Base-by-base conservation (phyloP, 176 grass and related monocot genomes). In the Ensete glaucum region DNA sequence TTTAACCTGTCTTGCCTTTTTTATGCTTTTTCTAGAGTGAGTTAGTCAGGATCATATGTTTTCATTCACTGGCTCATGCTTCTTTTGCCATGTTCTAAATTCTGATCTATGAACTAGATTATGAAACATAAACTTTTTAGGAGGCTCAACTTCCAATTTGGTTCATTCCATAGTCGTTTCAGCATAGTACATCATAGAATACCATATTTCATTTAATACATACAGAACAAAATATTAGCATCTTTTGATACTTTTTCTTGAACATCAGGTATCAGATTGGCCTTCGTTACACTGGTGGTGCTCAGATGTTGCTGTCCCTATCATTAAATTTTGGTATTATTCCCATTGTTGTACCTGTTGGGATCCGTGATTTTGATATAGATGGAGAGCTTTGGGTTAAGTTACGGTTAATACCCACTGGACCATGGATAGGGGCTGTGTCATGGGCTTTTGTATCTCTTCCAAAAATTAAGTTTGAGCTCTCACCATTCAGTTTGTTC, bases 381-480 rank as follows among this genome's bases (percentile, higher is more conserved):
- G 94, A 98, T 29, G 94, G 94, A 68, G 94, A 98, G 80, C 54
- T 98, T 66, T 98, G 94, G 94, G 90, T 98, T 77, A 98, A 98
- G 34, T 53, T 98, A 11, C 73, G 90, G 54, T 86, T 98, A 75
- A 93, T 98, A 73, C 94, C 94, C 23, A 85, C 94, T 27, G 94
- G 90, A 53, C 94, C 94, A 9, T 97, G 90, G 90, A 84, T 97
- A 54, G 94, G 94, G 77, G 94, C 88, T 69, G 94, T 85, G 64
- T 93, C 94, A 74, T 97, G 94, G 94, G 94, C 94, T 75, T 97
- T 97, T 73, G 94, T 97, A 20, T 97, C 94, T 15, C 90, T 97
- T 53, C 94, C 94, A 52, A 97, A 97, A 79, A 85, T 97, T n/a
- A 97, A 67, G 69, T 91, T 97, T 78, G 90, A 91, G 81, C 80